phyloP scores from a whole-genome alignment of 495 filamentous ascomycete species.

The Daldinia decipiens region DNA sequence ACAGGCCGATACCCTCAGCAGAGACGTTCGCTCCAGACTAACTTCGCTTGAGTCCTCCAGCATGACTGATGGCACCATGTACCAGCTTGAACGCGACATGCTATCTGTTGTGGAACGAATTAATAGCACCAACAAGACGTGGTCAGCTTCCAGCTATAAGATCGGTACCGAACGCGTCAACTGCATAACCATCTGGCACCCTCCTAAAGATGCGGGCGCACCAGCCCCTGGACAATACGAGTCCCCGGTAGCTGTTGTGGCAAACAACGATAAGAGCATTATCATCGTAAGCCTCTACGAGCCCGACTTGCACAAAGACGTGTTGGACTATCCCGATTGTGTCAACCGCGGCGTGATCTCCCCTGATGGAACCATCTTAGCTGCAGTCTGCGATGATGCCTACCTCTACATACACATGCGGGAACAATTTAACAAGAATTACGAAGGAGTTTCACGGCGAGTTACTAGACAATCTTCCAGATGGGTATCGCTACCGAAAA shows the following conservation, averaged over 20 bases:
- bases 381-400: constrained; percentile 86
- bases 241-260: constrained; percentile 58
- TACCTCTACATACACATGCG: constrained; percentile 82
- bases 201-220: constrained; percentile 41
- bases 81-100: constrained; percentile 44
- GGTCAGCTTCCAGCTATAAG: constrained; percentile 52
- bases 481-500: constrained; percentile 55
- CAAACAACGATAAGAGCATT: constrained; percentile 91
- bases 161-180: constrained; percentile 64
- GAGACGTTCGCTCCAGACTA: constrained; percentile 27
- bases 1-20: constrained; percentile 50
- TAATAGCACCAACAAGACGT: constrained; percentile 48
- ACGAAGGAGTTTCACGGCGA: constrained; percentile 20
- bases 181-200: constrained; percentile 66
- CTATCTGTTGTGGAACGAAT: constrained; percentile 49
- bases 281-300: constrained; percentile 73
- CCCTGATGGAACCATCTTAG: constrained; percentile 81
- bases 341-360: constrained; percentile 95
- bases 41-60: constrained; percentile 33
- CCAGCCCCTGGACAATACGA: constrained; percentile 51
- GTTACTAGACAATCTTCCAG: constrained; percentile 38
- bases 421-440: constrained; percentile 47
- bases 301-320: constrained; percentile 62
- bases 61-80: constrained; percentile 50
- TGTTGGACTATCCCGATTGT: constrained; percentile 75